phyloP scores from a whole-genome alignment of 805 yeast genomes.

The Wickerhamomyces xylosicus region DNA sequence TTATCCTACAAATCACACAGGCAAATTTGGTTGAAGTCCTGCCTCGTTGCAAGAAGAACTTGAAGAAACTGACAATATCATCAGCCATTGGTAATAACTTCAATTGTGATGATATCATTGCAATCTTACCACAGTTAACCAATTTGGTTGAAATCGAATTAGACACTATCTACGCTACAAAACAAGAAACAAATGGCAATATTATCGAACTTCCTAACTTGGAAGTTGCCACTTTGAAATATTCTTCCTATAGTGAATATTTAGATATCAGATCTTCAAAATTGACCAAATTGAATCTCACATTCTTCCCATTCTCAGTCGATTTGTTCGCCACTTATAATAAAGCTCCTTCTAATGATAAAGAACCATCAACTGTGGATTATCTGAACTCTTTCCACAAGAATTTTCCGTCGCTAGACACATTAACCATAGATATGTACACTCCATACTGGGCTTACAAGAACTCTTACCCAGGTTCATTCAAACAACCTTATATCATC shows the following conservation, averaged over 20 bases:
- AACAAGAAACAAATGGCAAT: not conserved
- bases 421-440: not conserved
- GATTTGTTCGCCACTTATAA: not conserved
- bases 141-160: not conserved
- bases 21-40: not conserved
- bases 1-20: not conserved
- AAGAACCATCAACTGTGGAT: not conserved
- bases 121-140: not conserved
- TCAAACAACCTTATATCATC: not conserved
- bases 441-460: not conserved
- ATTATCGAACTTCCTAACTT: not conserved
- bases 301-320: not conserved
- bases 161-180: not conserved
- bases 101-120: not conserved
- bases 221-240: not conserved
- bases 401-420: not conserved
- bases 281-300: not conserved
- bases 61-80: not conserved
- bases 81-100: not conserved
- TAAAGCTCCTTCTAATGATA: too few species aligned
- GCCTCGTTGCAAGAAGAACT: not conserved
- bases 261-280: not conserved
- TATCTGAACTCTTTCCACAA: not conserved
- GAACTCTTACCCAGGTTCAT: not conserved
- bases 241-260: not conserved